These are phyloP conservation scores for Penicillium simplicissimum DNA, from an alignment of 495 filamentous ascomycete species.

Conservation along the genomic window DNA sequence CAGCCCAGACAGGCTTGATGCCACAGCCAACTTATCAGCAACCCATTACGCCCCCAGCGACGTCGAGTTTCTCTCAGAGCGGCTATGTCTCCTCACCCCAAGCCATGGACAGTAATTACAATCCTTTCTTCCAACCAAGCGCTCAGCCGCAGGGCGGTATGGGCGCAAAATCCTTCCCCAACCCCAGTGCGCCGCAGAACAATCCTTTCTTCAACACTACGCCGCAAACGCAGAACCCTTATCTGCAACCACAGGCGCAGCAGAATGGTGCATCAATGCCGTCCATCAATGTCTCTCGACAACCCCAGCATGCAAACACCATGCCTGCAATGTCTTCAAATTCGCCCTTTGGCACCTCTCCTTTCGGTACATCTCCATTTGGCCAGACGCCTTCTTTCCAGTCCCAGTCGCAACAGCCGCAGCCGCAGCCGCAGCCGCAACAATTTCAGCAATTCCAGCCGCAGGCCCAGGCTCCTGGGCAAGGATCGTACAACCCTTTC, in stretches of 20 bases:
- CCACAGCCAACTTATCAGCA: slow-evolving; percentile 52
- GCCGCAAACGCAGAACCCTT: slow-evolving; percentile 29
- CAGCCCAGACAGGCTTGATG: slow-evolving; percentile 51
- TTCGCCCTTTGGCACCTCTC: slow-evolving; percentile 36
- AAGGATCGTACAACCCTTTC: slow-evolving; percentile 42
- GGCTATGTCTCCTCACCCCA: slow-evolving; percentile 45
- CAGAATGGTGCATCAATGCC: slow-evolving; percentile 29
- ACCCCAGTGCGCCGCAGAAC: slow-evolving; percentile 36
- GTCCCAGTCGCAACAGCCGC: slow-evolving; percentile 30
- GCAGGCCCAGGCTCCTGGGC: slow-evolving; percentile 28
- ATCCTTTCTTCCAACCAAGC: slow-evolving; percentile 64
- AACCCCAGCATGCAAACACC: slow-evolving; percentile 45
- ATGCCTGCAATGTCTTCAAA: slow-evolving; percentile 41
- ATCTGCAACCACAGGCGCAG: slow-evolving; percentile 27
- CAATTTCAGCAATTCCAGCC: slow-evolving; percentile 27
- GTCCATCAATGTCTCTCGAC: slow-evolving; percentile 30
- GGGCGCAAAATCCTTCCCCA: slow-evolving; percentile 32
- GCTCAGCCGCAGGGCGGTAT: slow-evolving; percentile 42
- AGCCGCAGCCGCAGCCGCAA: slow-evolving; percentile 30
- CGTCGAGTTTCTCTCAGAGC: slow-evolving; percentile 56
- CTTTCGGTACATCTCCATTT: slow-evolving; percentile 39
- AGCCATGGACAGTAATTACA: slow-evolving; percentile 50
- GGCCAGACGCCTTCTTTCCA: slow-evolving; percentile 41
- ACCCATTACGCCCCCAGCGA: slow-evolving; percentile 60
- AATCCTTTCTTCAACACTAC: slow-evolving; percentile 58